Conservation (phyloP, 2,329 filamentous ascomycete genomes). For the Grosmannia penicillata region DNA sequence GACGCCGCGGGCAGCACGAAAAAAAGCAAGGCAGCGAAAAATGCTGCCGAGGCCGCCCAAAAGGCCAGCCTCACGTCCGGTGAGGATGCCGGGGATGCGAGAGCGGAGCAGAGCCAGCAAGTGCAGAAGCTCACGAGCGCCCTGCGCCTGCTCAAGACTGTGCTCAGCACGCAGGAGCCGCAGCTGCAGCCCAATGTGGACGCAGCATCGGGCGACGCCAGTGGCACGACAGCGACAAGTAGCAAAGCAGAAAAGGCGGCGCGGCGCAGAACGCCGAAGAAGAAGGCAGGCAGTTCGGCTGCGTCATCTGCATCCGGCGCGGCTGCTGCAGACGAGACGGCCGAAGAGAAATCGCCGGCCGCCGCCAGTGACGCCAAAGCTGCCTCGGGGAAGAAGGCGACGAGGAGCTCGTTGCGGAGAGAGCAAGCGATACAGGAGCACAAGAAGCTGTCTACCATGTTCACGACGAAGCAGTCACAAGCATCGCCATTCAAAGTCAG, state of each 20-base stretch:
- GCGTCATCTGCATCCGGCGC: not conserved
- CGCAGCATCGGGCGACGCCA: not conserved
- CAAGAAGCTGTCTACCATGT: not conserved
- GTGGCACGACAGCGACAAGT: not conserved
- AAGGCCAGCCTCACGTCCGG: no score
- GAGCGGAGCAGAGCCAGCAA: conserved; percentile 9
- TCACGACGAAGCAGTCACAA: not conserved
- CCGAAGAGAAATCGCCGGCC: not conserved
- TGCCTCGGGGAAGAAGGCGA: not conserved
- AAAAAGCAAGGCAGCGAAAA: not conserved
- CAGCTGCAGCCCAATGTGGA: not conserved
- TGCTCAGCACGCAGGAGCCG: conserved; percentile 19
- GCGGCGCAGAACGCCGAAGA: conserved; percentile 4
- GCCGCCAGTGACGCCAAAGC: not conserved
- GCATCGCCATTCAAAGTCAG: conserved; percentile 9
- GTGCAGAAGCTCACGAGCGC: conserved; percentile 21
- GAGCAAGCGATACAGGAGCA: not conserved
- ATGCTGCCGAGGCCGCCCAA: no score
- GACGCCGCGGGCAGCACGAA: not conserved
- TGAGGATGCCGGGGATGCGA: not conserved
- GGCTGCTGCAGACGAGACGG: not conserved
- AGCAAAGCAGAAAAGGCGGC: not conserved
- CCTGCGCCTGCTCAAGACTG: conserved; percentile 21
- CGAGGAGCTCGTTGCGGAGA: not conserved
- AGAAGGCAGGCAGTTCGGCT: not conserved